Evolutionary conservation across 192 early-diverging fungal species (phyloP).

Genomic region (Coemansia sp.): DNA sequence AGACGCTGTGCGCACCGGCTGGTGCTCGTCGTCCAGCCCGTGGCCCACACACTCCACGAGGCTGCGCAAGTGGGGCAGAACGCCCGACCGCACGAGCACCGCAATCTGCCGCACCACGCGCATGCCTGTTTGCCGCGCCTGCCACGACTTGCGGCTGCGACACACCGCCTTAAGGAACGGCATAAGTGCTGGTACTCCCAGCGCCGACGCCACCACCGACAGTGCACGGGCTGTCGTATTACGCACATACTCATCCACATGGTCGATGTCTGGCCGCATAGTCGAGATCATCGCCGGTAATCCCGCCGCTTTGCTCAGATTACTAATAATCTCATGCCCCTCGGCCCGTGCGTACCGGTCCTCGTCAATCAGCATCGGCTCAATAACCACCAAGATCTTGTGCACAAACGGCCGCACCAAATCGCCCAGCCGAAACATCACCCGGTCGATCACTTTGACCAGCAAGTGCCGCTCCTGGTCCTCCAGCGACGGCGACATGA

Average conservation of each 20-base stretch:
- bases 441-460: conserved; percentile 97
- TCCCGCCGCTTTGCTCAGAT: conserved; percentile 95
- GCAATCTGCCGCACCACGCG: conserved; percentile 98
- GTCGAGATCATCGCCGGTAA: conserved; percentile 97
- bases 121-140: conserved; percentile 96
- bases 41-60: conserved; percentile 89
- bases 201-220: conserved; percentile 93
- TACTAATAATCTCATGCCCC: conserved; percentile 97
- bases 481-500: conserved; percentile 97
- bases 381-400: conserved; percentile 98
- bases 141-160: conserved; percentile 93
- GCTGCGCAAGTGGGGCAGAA: conserved; percentile 90
- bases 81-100: conserved; percentile 88
- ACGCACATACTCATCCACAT: conserved; percentile 95
- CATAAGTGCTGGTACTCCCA: conserved; percentile 90
- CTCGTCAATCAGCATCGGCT: conserved; percentile 95
- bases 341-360: conserved; percentile 97
- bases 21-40: conserved; percentile 94
- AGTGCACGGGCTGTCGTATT: conserved; percentile 98
- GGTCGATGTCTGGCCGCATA: conserved; percentile 99
- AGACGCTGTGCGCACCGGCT: conserved; percentile 93
- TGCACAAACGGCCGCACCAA: conserved; percentile 95
- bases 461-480: conserved; percentile 98
- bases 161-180: conserved; percentile 97
- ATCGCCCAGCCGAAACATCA: conserved; percentile 94